A percentile compares a stretch with the other conserved stretches of the same genome.
Evolutionary conservation across 2,329 filamentous ascomycete genomes (phyloP).

Genomic region (Penicillium concentricum): DNA sequence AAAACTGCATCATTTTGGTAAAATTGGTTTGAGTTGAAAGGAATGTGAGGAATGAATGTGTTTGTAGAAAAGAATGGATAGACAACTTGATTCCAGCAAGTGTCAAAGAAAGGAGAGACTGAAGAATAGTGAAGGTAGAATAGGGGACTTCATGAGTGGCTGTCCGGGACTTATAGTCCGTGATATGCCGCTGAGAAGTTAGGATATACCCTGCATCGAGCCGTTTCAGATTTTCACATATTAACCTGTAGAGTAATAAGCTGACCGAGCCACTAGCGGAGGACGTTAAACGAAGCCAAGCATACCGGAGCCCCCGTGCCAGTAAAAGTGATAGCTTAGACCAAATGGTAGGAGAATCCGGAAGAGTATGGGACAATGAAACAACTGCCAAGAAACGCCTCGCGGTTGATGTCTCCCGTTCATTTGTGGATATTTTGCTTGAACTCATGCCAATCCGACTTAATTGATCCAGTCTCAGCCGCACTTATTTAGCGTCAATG

Average conservation of each 20-base stretch:
- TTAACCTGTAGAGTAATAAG: not conserved
- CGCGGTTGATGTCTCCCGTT: constrained; percentile 4
- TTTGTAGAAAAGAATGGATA: constrained; percentile 4
- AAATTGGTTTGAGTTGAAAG: not conserved
- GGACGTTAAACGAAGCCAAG: constrained; percentile 3
- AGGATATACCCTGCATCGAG: not conserved
- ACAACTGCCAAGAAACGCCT: constrained; percentile 8
- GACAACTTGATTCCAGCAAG: constrained; percentile 12
- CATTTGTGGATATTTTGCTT: constrained; percentile 1
- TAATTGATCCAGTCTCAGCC: not conserved
- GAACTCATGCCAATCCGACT: not conserved
- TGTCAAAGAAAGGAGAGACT: constrained; percentile 5
- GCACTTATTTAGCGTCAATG: not conserved
- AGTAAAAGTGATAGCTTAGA: not conserved
- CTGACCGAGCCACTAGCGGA: not conserved
- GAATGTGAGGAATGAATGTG: constrained; percentile 4
- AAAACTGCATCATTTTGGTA: not conserved
- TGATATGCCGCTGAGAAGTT: not conserved
- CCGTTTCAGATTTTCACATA: constrained; percentile 1
- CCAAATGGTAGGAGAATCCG: not conserved
- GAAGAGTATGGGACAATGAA: not conserved
- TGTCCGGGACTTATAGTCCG: not conserved
- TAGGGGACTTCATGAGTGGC: not conserved
- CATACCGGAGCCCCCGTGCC: not conserved
- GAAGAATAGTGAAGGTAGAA: not conserved